These are phyloP conservation scores for Pythium biforme DNA, from an alignment of 352 stramenopile genomes.

Conservation along the genomic window DNA sequence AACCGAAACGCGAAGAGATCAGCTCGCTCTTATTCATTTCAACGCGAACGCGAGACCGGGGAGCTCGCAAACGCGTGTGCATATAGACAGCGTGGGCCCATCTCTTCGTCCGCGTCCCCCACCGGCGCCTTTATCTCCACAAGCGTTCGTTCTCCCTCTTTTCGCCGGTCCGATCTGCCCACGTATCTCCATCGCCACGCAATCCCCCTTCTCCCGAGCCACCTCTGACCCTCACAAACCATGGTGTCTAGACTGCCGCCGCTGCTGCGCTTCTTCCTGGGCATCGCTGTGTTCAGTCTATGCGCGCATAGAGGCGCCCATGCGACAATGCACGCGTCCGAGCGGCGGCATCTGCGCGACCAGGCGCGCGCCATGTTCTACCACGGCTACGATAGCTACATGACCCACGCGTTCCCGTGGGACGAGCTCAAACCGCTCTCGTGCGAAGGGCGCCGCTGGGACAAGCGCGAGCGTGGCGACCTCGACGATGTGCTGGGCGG, in stretches of 20 bases:
- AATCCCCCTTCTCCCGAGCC: not conserved
- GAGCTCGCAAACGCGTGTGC: not conserved
- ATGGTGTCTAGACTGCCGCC: not conserved
- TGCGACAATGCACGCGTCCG: conserved; percentile 66
- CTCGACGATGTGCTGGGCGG: conserved; percentile 84
- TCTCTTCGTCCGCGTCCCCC: not conserved
- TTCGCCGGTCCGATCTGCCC: not conserved
- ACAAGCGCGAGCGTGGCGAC: conserved; percentile 75
- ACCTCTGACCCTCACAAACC: too few relatives aligned
- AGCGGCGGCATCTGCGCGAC: conserved; percentile 64
- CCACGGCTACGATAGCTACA: conserved; percentile 87
- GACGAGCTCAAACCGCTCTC: conserved; percentile 87
- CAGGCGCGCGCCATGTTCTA: conserved; percentile 88
- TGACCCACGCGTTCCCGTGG: conserved; percentile 84
- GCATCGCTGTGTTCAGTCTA: too few relatives aligned
- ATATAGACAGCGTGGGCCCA: too few relatives aligned
- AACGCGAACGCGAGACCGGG: too few relatives aligned
- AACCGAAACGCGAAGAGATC: not conserved
- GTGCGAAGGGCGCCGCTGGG: conserved; percentile 75
- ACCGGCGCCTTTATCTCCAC: not conserved
- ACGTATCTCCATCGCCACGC: not conserved
- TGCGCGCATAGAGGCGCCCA: not conserved
- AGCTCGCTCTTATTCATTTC: not conserved
- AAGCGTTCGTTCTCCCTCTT: not conserved
- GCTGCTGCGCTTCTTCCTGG: conserved; percentile 2